Base-by-base conservation (phyloP, 83 land plant genomes). In the Diphasiastrum complanatum region DNA sequence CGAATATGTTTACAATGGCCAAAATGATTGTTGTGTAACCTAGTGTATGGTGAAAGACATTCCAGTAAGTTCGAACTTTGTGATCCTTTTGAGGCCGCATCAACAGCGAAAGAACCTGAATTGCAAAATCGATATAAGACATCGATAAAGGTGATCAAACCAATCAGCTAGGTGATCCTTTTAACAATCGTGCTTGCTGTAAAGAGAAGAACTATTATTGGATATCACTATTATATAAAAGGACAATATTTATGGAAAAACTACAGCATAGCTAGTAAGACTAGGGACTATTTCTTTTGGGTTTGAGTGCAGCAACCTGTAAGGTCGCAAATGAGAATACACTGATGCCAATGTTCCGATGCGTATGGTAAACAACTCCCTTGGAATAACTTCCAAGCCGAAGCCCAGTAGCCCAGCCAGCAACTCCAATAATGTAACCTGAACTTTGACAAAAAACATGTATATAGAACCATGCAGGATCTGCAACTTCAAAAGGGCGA, bases 401-500 rank as follows among this genome's bases (percentile, higher is more conserved):
- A 18, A 92, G 51, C 27, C 98, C 98, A 5, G 75, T 58, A 0
- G 70, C 87, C 71, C 87, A 92, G 38, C 91, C 95, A 5, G 65
- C 77, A 0, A 79, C 73, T 12, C 98, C 98, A 3, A 81, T 36
- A 18, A 55, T 0, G 55, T 76, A 82, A 28, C 76, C 91, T 14
- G 59, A 26, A n/a, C 70, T 50, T 47, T 92, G 98, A 25, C 77
- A 37, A 19, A 58, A 71, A 10, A 80, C 80, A 45, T 92, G 98
- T n/a, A 70, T 68, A 60, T 87, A 92, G 67, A 92, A 92, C 98
- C 98, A 92, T 4, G 75, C 29, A 0, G 90, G 90, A 29, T 85
- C 78, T 5, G 76, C 16, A 2, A 65, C 27, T 22, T 64, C 63
- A 33, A 77, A 47, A 19, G 83, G 95, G 14, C 91, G 65, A n/a